phyloP scores from a whole-genome alignment of 176 grass and related monocot genomes.

The bread wheat (Triticum aestivum) region DNA sequence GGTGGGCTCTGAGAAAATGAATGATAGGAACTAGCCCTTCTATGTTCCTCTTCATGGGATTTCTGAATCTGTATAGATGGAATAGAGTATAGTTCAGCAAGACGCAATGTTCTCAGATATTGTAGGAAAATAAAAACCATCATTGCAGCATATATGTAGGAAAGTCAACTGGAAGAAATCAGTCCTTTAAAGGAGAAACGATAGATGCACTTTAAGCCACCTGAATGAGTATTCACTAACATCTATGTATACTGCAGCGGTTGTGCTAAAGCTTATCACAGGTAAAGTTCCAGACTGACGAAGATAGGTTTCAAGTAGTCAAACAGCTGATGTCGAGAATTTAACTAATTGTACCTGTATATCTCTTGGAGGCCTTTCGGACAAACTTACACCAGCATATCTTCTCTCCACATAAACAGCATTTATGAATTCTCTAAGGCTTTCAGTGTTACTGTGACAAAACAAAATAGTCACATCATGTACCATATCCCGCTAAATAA shows the following conservation, averaged over 20 bases:
- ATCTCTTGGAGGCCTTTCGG: constrained; percentile 91
- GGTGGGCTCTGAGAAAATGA: constrained; percentile 93
- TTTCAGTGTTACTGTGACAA: constrained; percentile 48
- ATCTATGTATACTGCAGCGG: not conserved
- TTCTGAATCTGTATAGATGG: constrained; percentile 55
- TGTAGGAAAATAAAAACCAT: not conserved
- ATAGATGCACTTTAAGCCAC: not conserved
- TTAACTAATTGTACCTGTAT: constrained; percentile 46
- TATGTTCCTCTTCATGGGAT: constrained; percentile 73
- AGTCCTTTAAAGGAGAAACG: not conserved
- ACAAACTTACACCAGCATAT: constrained; percentile 50
- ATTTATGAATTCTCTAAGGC: constrained; percentile 88
- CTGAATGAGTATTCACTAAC: not conserved
- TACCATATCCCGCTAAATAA: not conserved
- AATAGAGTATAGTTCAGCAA: not conserved
- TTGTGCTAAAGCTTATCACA: not conserved
- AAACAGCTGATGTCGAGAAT: not conserved
- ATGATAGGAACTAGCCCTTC: constrained; percentile 77
- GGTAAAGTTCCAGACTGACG: not conserved
- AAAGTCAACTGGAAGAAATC: not conserved
- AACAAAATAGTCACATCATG: not conserved
- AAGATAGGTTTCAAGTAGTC: not conserved
- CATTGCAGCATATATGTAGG: not conserved
- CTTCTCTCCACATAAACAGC: constrained; percentile 85
- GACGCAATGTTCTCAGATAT: not conserved